A percentile compares a stretch with the other conserved stretches of the same genome.
phyloP scores from a whole-genome alignment of 1,284 basidiomycete species.

The Fomitopsis betulina region DNA sequence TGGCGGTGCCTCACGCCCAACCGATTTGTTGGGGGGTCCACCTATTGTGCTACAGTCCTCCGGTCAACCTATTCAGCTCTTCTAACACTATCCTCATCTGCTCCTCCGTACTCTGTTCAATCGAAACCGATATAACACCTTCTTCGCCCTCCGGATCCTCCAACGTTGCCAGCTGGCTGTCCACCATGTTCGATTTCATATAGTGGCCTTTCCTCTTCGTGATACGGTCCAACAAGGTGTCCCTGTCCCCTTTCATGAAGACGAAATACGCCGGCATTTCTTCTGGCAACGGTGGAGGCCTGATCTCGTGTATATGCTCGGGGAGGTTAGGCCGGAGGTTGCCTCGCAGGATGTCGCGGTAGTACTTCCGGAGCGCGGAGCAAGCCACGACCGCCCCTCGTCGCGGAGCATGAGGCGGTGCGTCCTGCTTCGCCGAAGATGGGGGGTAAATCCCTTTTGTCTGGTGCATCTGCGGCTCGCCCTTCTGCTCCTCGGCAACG shows the following conservation, averaged over 20 bases:
- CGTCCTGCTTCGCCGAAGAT: background rate
- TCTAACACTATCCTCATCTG: slow-evolving; percentile 47
- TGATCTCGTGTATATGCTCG: slow-evolving; percentile 23
- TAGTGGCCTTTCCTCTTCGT: slow-evolving; percentile 73
- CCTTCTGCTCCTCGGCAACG: slow-evolving; percentile 17
- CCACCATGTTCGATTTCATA: slow-evolving; percentile 87
- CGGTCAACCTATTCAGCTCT: slow-evolving; percentile 22
- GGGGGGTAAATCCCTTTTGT: slow-evolving; percentile 2
- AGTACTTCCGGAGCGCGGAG: slow-evolving; percentile 79
- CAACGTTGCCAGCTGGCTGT: slow-evolving; percentile 77
- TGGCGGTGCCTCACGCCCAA: too few relatives aligned
- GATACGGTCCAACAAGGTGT: slow-evolving; percentile 71
- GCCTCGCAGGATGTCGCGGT: slow-evolving; percentile 81
- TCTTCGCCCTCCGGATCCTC: slow-evolving; percentile 73
- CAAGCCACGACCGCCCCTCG: slow-evolving; percentile 76
- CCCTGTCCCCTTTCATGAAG: slow-evolving; percentile 70
- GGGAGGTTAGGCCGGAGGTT: slow-evolving; percentile 26
- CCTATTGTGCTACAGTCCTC: background rate
- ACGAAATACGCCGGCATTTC: slow-evolving; percentile 72
- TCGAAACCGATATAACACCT: slow-evolving; percentile 63
- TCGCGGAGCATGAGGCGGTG: slow-evolving; percentile 5
- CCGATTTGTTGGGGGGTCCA: background rate
- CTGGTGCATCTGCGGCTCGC: background rate
- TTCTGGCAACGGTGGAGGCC: slow-evolving; percentile 18
- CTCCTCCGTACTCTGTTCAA: slow-evolving; percentile 51